phyloP scores from a whole-genome alignment of 179 eudicot genomes.

The Spinacia oleracea region DNA sequence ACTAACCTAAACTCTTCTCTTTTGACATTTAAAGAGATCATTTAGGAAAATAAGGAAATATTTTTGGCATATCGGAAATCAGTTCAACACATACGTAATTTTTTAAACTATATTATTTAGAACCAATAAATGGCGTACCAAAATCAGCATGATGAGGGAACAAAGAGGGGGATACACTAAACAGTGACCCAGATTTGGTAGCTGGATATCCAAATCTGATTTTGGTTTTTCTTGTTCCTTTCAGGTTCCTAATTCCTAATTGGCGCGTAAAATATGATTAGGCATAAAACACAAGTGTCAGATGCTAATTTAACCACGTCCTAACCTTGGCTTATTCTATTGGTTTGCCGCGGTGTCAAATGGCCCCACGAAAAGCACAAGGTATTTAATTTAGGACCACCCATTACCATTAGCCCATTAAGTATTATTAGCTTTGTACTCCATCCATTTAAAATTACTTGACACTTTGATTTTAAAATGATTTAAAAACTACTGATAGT shows the following conservation, averaged over 20 bases:
- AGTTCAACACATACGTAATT: too few species aligned
- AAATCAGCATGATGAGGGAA: too few species aligned
- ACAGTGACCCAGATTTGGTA: conserved; percentile 10
- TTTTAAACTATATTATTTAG: too few species aligned
- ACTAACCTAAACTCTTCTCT: too few species aligned
- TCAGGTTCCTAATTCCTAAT: background rate
- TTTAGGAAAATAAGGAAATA: too few species aligned
- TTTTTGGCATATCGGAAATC: too few species aligned
- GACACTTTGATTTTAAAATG: too few species aligned
- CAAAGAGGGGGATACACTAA: too few species aligned
- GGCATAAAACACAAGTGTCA: background rate
- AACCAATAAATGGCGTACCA: too few species aligned
- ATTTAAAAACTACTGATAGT: too few species aligned
- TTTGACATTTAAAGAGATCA: too few species aligned
- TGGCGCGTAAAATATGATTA: background rate
- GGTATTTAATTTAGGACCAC: background rate
- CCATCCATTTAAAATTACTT: background rate
- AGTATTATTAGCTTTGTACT: background rate
- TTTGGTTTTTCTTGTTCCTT: background rate
- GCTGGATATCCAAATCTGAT: background rate
- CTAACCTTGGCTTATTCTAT: background rate
- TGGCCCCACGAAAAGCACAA: background rate
- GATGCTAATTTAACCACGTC: background rate
- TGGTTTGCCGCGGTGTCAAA: background rate
- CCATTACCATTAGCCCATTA: background rate